These are phyloP conservation scores for Mycosphaerelloides madeirae DNA, from an alignment of 2,329 filamentous ascomycete genomes.

Conservation along the genomic window DNA sequence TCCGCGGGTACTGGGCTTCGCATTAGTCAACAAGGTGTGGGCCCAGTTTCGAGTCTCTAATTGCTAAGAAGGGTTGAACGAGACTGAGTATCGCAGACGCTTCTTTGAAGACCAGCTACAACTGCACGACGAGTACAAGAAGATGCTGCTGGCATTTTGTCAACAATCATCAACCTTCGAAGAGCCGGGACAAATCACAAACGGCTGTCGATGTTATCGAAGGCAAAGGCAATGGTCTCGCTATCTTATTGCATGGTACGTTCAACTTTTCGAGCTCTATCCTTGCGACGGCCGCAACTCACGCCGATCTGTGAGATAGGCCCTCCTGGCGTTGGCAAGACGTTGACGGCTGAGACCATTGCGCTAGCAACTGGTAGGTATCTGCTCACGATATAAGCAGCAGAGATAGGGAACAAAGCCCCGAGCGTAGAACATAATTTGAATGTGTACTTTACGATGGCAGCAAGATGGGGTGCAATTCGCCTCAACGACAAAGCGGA, in stretches of 20 bases:
- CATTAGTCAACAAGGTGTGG: conserved; percentile 5
- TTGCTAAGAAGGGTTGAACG: background rate
- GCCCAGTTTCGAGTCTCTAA: conserved; percentile 5
- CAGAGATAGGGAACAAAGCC: conserved; percentile 7
- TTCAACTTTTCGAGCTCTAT: too few species aligned
- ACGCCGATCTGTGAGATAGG: too few species aligned
- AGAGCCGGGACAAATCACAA: too few species aligned
- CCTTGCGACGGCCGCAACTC: too few species aligned
- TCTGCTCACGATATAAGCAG: conserved; percentile 33
- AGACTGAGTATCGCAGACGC: background rate
- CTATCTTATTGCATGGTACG: conserved; percentile 35
- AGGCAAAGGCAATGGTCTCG: conserved; percentile 26
- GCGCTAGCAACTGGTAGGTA: conserved; percentile 34
- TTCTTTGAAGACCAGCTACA: conserved; percentile 6
- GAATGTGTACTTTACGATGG: conserved; percentile 2
- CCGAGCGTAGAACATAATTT: conserved; percentile 4
- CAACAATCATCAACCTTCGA: conserved; percentile 3
- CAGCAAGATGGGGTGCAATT: conserved; percentile 12
- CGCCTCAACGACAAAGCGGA: conserved; percentile 44
- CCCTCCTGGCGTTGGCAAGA: conserved; percentile 37
- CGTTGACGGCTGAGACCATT: conserved; percentile 35
- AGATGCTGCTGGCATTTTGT: conserved; percentile 3
- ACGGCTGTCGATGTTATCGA: conserved; percentile 12
- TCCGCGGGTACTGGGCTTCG: conserved; percentile 6
- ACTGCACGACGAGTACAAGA: conserved; percentile 4